Percentiles rank a stretch among this genome's conserved stretches.
Conservation (phyloP, 2,329 filamentous ascomycete species). For the Phialophora macrospora region DNA sequence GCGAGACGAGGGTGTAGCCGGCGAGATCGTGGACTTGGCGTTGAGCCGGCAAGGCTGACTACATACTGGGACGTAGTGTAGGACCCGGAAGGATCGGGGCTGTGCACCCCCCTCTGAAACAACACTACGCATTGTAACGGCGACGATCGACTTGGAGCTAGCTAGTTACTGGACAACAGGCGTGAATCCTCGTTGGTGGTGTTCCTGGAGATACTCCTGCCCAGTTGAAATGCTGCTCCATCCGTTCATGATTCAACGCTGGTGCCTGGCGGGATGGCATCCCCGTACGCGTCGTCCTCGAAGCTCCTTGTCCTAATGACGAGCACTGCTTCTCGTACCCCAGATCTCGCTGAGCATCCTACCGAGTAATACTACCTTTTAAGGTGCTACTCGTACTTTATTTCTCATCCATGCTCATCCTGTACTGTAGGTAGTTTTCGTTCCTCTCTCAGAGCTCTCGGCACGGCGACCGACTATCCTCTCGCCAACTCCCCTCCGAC, state of each 20-base stretch:
- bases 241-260: constrained; percentile 12
- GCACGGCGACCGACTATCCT: not conserved
- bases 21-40: constrained; percentile 14
- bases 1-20: constrained; percentile 19
- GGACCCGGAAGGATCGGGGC: constrained; percentile 4
- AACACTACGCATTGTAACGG: not conserved
- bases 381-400: too few relatives aligned
- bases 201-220: too few relatives aligned
- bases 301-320: too few relatives aligned
- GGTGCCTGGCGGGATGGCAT: constrained; percentile 16
- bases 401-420: not conserved
- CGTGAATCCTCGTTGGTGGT: too few relatives aligned
- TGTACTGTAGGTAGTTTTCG: too few relatives aligned
- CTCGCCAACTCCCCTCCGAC: not conserved
- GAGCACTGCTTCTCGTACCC: too few relatives aligned
- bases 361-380: too few relatives aligned
- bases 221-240: too few relatives aligned
- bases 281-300: not conserved
- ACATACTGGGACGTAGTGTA: not conserved
- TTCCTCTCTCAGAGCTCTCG: not conserved
- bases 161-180: too few relatives aligned
- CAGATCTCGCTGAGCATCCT: not conserved
- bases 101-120: constrained; percentile 17
- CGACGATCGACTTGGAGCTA: too few relatives aligned
- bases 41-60: constrained; percentile 8